Base-by-base conservation (phyloP, 1,139 yeast genomes). In the Maudiozyma humilis region DNA sequence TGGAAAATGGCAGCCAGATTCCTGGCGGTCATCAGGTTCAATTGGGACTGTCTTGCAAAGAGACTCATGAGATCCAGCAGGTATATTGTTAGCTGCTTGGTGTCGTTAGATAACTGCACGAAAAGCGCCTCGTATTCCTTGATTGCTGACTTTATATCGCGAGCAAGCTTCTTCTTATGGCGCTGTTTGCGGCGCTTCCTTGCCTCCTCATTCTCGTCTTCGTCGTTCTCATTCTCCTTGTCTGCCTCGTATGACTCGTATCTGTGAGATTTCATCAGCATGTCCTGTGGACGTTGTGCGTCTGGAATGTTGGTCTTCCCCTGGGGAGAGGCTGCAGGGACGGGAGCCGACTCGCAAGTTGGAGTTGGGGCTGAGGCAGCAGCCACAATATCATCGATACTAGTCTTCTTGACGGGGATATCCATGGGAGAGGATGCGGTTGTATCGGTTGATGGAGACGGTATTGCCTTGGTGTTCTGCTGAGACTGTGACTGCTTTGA, bases 1-100 rank as follows among this genome's bases (percentile, higher is more conserved):
- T 91, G 98, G 67, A 93, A 91, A 48, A 91, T 86, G 2, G 97
- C 96, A 0, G 97, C 95, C 52, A 91, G 69, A 60, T 93, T 91
- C 54, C 91, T 77, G 2, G 95, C 86, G 2, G 96, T 81, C 99
- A 91, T 91, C 53, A 87, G 71, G 61, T 89, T 91, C 47, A 77
- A 78, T 40, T 76, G 78, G 8, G 91, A 73, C 56, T 84, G 82
- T 49, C 84, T 79, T 42, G 89, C 86, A 52, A 91, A 94, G 70
- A 88, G 77, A 10, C 95, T 84, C 47, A 91, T 70, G 53, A 93
- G 69, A 64, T 91, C 98, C 53, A 91, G 68, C 23, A 93, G 76
- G 65, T 93, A 91, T 54, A 89, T 83, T 17, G 91, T 70, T 35
- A 91, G 70, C 58, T 91, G 96, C 51, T 82, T 80, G 42, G 91